phyloP scores from a whole-genome alignment of 1,139 yeast species.

The Schwanniomyces etchellsii region DNA sequence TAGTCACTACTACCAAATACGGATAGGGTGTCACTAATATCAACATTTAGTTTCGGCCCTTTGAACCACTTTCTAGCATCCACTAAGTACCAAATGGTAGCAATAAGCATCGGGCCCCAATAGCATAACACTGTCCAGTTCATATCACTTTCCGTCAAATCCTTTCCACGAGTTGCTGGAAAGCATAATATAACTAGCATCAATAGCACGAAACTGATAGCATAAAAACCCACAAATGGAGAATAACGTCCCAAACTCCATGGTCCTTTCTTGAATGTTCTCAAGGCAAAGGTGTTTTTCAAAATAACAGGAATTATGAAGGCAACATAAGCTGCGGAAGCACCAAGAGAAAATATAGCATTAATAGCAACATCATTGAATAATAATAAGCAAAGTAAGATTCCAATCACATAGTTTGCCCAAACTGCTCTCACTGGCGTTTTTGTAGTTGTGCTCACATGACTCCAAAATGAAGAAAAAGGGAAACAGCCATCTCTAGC shows the following conservation, averaged over 20 bases:
- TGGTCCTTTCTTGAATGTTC: conserved; percentile 60
- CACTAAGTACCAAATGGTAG: conserved; percentile 45
- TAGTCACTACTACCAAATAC: too few relatives aligned
- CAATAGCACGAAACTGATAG: conserved; percentile 43
- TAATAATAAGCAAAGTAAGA: conserved; percentile 49
- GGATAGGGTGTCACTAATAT: too few relatives aligned
- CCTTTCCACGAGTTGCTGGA: conserved; percentile 51
- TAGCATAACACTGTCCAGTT: conserved; percentile 69
- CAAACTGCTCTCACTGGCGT: conserved; percentile 72
- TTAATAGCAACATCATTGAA: conserved; percentile 69
- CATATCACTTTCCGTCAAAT: conserved; percentile 46
- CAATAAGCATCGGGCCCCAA: conserved; percentile 57
- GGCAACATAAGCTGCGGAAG: conserved; percentile 66
- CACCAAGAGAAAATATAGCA: conserved; percentile 74
- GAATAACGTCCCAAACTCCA: conserved; percentile 61
- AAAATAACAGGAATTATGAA: conserved; percentile 63
- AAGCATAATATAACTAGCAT: conserved; percentile 67
- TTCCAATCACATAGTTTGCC: conserved; percentile 55
- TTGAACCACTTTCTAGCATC: conserved; percentile 61
- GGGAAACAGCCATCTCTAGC: conserved; percentile 71
- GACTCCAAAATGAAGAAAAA: conserved; percentile 44
- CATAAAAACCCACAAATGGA: conserved; percentile 38
- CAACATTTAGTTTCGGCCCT: conserved; percentile 63
- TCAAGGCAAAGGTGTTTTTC: conserved; percentile 51
- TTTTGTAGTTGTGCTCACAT: conserved; percentile 49